Percentiles rank a stretch among this genome's conserved stretches.
Conservation (phyloP, 306 rosid genomes). For the Lathyrus tuberosus region DNA sequence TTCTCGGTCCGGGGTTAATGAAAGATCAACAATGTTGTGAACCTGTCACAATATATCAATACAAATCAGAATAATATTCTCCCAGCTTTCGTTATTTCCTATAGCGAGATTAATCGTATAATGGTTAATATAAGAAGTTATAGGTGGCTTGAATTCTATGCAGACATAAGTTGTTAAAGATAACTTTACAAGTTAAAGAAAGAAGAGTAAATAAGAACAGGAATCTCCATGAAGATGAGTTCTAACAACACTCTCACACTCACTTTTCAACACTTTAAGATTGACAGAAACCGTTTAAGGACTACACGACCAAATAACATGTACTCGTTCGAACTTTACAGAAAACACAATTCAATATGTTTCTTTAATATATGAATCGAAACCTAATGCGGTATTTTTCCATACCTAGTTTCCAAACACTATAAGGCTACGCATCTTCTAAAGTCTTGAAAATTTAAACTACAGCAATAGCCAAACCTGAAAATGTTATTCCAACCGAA, state of each 20-base stretch:
- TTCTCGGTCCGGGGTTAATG: conserved; percentile 70
- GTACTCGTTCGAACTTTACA: neutral
- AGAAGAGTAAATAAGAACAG: neutral
- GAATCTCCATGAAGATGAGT: neutral
- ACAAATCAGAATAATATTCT: conserved; percentile 8
- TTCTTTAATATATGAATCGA: too few relatives aligned
- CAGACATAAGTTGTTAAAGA: neutral
- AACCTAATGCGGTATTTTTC: too few relatives aligned
- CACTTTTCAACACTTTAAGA: neutral
- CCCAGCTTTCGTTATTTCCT: conserved; percentile 3
- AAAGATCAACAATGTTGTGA: conserved; percentile 95
- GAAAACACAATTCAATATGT: too few relatives aligned
- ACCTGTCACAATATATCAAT: conserved; percentile 47
- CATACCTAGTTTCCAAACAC: too few relatives aligned
- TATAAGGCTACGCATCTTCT: too few relatives aligned
- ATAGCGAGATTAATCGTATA: neutral
- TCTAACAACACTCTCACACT: neutral
- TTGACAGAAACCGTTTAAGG: neutral
- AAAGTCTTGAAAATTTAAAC: too few relatives aligned
- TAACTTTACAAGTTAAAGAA: neutral
- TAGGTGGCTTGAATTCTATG: neutral
- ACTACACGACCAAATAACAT: neutral
- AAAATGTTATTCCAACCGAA: too few relatives aligned
- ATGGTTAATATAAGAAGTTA: neutral
- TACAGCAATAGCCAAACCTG: too few relatives aligned